Conservation (phyloP, 73 alveolate species). For the Paramecium octaurelia region DNA sequence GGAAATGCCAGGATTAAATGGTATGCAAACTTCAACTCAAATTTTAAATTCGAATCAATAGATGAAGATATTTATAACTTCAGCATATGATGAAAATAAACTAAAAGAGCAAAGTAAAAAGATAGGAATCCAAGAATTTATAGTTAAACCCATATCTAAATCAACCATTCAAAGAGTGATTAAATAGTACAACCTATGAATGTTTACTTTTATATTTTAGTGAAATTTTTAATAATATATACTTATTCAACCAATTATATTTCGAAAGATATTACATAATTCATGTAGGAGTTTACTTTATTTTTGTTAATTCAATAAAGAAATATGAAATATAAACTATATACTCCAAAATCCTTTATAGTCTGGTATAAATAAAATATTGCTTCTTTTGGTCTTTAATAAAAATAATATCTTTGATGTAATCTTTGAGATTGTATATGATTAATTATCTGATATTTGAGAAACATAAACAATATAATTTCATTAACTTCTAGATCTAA, state of each 20-base stretch:
- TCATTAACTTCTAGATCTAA: background rate
- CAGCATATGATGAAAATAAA: background rate
- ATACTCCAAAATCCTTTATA: no score
- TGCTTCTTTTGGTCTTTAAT: no score
- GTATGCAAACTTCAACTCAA: background rate
- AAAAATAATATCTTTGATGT: no score
- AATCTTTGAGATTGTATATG: background rate
- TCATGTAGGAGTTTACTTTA: background rate
- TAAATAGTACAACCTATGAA: background rate
- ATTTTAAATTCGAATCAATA: background rate
- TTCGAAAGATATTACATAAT: background rate
- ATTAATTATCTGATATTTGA: no score
- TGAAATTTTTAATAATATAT: background rate
- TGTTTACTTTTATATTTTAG: background rate
- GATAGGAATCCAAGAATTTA: background rate
- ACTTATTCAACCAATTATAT: background rate
- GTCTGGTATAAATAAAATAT: no score
- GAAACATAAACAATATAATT: background rate
- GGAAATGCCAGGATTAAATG: slow-evolving; percentile 45
- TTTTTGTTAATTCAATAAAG: background rate
- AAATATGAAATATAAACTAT: no score
- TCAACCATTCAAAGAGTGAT: background rate
- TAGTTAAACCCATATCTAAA: background rate
- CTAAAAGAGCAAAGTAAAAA: background rate
- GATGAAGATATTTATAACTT: background rate